Base-by-base conservation (phyloP, 768 basidiomycete species). In the Phaffia australis region DNA sequence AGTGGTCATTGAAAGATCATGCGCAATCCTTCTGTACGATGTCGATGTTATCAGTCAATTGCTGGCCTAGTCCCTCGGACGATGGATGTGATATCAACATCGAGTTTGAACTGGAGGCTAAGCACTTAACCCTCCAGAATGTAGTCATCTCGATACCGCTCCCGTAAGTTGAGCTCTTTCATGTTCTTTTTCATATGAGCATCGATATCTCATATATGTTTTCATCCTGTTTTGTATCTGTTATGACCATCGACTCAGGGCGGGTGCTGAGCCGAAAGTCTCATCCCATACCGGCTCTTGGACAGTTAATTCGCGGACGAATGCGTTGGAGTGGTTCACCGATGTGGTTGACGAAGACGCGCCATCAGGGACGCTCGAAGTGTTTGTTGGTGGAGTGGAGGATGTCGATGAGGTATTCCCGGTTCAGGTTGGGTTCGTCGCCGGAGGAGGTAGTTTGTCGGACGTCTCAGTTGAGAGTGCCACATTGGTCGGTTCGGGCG, bases 61-160 rank as follows among this genome's bases (percentile, higher is more conserved):
- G 90, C 77, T 98, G 93, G 93, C 95, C 93, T 16, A 86, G 90
- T 16, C 87, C 89, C 7, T 85, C 88, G 49, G 89, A 89, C 71
- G 91, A 91, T n/a, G 87, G 86, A 1, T 88, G 86, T 71, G 91
- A 94, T 70, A 89, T 98, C 68, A 93, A 88, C 77, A 89, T 98
- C 69, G 95, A 97, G 77, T 97, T 95, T 74, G 93, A 98, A 75
- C 86, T 98, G 56, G 91, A 94, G 74, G 88, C 90, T 70, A 82
- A 87, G 69, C 81, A 81, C 57, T 78, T 97, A 63, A 83, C 84
- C 0, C 80, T 97, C 1, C 83, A 88, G 75, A 89, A 97, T 74
- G 83, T 93, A 27, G 81, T 84, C 70, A 89, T 98, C 69, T 86
- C 87, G 62, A 94, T 98, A 71, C 92, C 94, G 29, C 84, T 98